phyloP scores from a whole-genome alignment of 2,329 filamentous ascomycete species.

The Cercospora berteroae region DNA sequence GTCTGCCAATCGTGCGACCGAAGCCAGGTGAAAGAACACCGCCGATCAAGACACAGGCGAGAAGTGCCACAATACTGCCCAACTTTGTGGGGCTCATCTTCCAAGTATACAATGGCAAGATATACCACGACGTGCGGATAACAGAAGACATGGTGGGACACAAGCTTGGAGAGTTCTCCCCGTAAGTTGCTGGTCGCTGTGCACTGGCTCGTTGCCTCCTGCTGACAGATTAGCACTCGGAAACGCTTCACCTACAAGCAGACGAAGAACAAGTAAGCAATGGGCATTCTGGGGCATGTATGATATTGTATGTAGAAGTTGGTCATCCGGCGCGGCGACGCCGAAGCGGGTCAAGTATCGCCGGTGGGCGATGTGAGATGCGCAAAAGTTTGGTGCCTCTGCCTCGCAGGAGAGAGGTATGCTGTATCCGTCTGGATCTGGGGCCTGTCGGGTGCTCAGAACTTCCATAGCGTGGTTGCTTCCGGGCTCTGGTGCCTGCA shows the following conservation, averaged over 20 bases:
- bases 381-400: background rate
- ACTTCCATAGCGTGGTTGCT: background rate
- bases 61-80: slow-evolving; percentile 83
- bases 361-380: background rate
- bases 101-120: slow-evolving; percentile 88
- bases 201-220: background rate
- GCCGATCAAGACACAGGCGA: slow-evolving; percentile 82
- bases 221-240: slow-evolving; percentile 54
- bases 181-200: slow-evolving; percentile 58
- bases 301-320: background rate
- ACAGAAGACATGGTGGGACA: slow-evolving; percentile 96
- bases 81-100: slow-evolving; percentile 90
- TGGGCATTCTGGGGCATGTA: background rate
- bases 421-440: background rate
- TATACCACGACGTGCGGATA: slow-evolving; percentile 75
- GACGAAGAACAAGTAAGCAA: slow-evolving; percentile 64
- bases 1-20: slow-evolving; percentile 62
- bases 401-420: background rate
- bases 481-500: background rate
- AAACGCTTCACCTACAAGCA: slow-evolving; percentile 67
- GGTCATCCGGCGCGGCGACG: background rate
- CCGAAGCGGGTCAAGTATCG: background rate
- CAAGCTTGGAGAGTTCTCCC: slow-evolving; percentile 88
- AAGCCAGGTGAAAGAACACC: slow-evolving; percentile 62
- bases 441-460: background rate